Conservation (phyloP, 2,329 filamentous ascomycete genomes). For the Exophiala mesophila region DNA sequence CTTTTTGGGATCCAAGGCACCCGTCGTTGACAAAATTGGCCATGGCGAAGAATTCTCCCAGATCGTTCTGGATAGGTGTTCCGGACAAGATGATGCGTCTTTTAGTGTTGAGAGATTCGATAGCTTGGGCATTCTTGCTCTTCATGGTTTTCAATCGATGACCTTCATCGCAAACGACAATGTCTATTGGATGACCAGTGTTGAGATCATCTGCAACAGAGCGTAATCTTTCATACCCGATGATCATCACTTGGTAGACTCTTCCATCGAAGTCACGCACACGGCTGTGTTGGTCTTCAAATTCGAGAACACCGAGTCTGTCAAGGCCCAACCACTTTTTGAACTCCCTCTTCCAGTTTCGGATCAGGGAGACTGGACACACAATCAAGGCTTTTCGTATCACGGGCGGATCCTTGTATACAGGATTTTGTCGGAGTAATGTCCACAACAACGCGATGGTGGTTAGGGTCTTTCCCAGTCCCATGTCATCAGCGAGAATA, state of each 20-base stretch:
- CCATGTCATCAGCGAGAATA: slow-evolving; percentile 72
- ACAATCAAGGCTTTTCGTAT: slow-evolving; percentile 68
- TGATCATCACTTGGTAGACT: slow-evolving; percentile 66
- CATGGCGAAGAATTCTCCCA: slow-evolving; percentile 63
- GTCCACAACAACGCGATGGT: slow-evolving; percentile 70
- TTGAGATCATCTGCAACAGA: slow-evolving; percentile 61
- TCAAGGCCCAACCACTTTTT: slow-evolving; percentile 69
- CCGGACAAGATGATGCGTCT: slow-evolving; percentile 61
- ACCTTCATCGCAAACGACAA: slow-evolving; percentile 66
- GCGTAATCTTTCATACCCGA: slow-evolving; percentile 67
- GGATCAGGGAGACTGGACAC: slow-evolving; percentile 66
- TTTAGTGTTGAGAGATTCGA: slow-evolving; percentile 58
- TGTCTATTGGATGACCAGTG: slow-evolving; percentile 60
- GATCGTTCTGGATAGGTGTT: slow-evolving; percentile 64
- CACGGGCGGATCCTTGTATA: slow-evolving; percentile 52
- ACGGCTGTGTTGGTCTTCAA: slow-evolving; percentile 54
- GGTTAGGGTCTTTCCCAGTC: slow-evolving; percentile 67
- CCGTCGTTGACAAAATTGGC: slow-evolving; percentile 67
- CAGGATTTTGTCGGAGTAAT: slow-evolving; percentile 65
- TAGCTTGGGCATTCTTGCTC: slow-evolving; percentile 63
- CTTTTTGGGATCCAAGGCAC: slow-evolving; percentile 56
- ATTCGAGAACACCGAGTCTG: slow-evolving; percentile 63
- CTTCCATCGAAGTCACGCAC: slow-evolving; percentile 66
- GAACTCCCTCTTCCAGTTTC: slow-evolving; percentile 70
- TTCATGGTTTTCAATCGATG: slow-evolving; percentile 64